These are phyloP conservation scores for Pythium sukuiense DNA, from an alignment of 352 stramenopile species.

Conservation along the genomic window DNA sequence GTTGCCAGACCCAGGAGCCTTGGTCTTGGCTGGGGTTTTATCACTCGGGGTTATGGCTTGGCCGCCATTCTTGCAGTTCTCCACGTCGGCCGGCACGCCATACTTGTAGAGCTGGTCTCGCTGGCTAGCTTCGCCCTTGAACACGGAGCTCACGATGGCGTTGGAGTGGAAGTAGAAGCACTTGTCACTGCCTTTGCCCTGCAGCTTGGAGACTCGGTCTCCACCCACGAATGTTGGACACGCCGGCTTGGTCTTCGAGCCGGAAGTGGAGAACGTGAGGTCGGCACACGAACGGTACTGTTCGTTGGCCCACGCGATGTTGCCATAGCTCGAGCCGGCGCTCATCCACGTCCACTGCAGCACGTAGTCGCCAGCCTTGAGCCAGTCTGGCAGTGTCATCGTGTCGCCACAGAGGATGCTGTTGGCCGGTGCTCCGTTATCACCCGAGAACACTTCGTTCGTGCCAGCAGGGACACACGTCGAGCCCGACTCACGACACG, in stretches of 20 bases:
- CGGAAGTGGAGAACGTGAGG: neutral
- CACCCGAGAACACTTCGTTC: conserved; percentile 11
- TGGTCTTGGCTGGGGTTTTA: neutral
- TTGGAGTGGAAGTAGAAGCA: conserved; percentile 12
- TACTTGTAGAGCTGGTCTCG: conserved; percentile 7
- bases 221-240: conserved; percentile 9
- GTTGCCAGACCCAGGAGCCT: neutral
- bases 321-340: conserved; percentile 7
- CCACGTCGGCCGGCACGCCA: neutral
- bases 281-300: conserved; percentile 12
- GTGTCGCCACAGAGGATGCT: conserved; percentile 7
- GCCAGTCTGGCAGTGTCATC: conserved; percentile 6
- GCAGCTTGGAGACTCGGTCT: neutral
- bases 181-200: conserved; percentile 4
- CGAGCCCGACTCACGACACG: conserved; percentile 17
- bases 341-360: conserved; percentile 7
- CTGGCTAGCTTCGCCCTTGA: conserved; percentile 2
- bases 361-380: conserved; percentile 8
- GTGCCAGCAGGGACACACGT: conserved; percentile 4
- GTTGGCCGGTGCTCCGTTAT: neutral
- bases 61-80: neutral
- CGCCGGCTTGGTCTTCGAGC: neutral
- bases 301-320: conserved; percentile 4
- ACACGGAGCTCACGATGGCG: neutral
- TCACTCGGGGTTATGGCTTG: no score